These are phyloP conservation scores for Ziziphus jujuba DNA, from an alignment of 306 rosid species.

Conservation along the genomic window DNA sequence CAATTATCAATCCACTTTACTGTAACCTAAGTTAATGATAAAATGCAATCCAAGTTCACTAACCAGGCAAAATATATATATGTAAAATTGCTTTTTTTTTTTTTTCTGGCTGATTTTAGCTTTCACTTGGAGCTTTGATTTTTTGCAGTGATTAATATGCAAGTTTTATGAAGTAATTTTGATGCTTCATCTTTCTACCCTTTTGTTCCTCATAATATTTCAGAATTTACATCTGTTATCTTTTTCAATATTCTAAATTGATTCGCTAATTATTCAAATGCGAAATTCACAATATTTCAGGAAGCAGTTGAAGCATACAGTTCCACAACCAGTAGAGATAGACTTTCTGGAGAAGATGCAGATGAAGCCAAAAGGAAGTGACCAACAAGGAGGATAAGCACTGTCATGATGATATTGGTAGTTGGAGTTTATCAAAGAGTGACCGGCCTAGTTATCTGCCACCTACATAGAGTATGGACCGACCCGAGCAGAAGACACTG, in stretches of 20 bases:
- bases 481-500: neutral
- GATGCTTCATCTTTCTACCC: too few relatives aligned
- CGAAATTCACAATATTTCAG: conserved; percentile 46
- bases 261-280: conserved; percentile 6
- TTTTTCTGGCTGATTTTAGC: too few relatives aligned
- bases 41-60: too few relatives aligned
- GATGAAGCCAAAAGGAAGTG: conserved; percentile 40
- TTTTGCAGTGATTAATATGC: too few relatives aligned
- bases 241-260: neutral
- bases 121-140: too few relatives aligned
- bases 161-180: too few relatives aligned
- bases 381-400: conserved; percentile 25
- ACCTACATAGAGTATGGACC: neutral
- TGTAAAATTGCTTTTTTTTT: too few relatives aligned
- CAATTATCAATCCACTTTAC: too few relatives aligned
- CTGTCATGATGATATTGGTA: conserved; percentile 4
- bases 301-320: conserved; percentile 51
- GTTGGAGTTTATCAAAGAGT: conserved; percentile 1
- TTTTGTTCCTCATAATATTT: too few relatives aligned
- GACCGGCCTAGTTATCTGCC: conserved; percentile 9
- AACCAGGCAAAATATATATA: too few relatives aligned
- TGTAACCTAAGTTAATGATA: too few relatives aligned
- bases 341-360: conserved; percentile 47
- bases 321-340: conserved; percentile 32
- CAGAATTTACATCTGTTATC: neutral